These are phyloP conservation scores for Sporisorium scitamineum DNA, from an alignment of 1,284 basidiomycete genomes.

Conservation along the genomic window DNA sequence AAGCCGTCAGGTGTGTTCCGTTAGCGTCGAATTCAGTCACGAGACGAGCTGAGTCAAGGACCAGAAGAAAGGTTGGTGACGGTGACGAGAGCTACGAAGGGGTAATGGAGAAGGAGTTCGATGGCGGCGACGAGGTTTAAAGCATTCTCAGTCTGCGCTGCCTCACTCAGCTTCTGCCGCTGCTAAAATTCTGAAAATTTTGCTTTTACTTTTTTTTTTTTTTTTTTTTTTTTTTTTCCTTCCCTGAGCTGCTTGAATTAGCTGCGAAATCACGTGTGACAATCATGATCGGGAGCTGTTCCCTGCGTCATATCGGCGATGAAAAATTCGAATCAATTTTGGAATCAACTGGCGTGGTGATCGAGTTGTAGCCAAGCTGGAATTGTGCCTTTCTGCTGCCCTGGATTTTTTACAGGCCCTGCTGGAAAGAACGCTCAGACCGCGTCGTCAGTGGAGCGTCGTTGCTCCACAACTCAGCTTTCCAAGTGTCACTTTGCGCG, in stretches of 20 bases:
- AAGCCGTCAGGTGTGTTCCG: neutral
- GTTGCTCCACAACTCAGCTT: conserved; percentile 20
- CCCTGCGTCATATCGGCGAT: conserved; percentile 16
- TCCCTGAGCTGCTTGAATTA: neutral
- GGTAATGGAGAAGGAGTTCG: neutral
- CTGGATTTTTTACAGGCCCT: neutral
- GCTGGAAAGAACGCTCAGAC: conserved; percentile 40
- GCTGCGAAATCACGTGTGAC: conserved; percentile 21
- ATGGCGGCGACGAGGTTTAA: conserved; percentile 19
- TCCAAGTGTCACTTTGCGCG: conserved; percentile 33
- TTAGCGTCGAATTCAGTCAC: conserved; percentile 8
- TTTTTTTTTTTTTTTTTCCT: neutral
- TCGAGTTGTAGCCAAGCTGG: conserved; percentile 5
- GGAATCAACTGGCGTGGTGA: too few species aligned
- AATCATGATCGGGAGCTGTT: neutral
- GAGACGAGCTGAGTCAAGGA: conserved; percentile 4
- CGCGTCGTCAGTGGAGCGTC: conserved; percentile 39
- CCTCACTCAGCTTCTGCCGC: neutral
- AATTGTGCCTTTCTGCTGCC: conserved; percentile 11
- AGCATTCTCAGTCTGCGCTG: neutral
- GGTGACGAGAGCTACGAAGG: neutral
- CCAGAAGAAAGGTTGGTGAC: neutral
- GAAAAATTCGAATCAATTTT: neutral
- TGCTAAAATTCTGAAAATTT: conserved; percentile 25
- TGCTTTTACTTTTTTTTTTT: conserved; percentile 9